Evolutionary conservation across 2,329 filamentous ascomycete genomes (phyloP).

Genomic region (Clarireedia monteithiana): DNA sequence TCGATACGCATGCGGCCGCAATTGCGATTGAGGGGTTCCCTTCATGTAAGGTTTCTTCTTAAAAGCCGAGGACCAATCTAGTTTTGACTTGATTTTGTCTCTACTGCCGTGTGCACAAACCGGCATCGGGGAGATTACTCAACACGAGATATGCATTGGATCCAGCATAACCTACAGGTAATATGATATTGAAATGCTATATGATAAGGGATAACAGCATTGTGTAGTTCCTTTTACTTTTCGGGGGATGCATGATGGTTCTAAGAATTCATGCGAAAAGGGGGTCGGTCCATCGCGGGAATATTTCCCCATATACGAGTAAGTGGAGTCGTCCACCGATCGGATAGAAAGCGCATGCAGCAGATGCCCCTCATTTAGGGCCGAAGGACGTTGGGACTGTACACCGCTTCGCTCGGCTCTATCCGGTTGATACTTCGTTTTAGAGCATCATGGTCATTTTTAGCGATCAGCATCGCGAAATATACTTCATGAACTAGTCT

Average conservation of each 20-base stretch:
- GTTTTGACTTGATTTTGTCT: not conserved
- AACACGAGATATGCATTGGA: not conserved
- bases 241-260: too few species aligned
- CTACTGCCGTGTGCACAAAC: not conserved
- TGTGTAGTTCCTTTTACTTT: not conserved
- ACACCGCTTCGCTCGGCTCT: not conserved
- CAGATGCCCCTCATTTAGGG: conserved; percentile 5
- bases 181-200: too few species aligned
- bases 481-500: not conserved
- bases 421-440: too few species aligned
- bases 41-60: not conserved
- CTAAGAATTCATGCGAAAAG: not conserved
- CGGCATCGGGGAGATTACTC: not conserved
- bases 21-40: not conserved
- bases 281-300: not conserved
- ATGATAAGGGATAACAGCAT: too few species aligned
- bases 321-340: not conserved
- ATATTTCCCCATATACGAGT: conserved; percentile 3
- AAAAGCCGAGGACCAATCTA: not conserved
- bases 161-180: too few species aligned
- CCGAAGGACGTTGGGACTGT: not conserved
- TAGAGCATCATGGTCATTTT: not conserved
- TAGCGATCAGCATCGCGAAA: not conserved
- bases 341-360: not conserved
- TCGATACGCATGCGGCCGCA: conserved; percentile 2